Evolutionary conservation across 1,284 basidiomycete genomes (phyloP).

Genomic region (Crepidotus sp.): DNA sequence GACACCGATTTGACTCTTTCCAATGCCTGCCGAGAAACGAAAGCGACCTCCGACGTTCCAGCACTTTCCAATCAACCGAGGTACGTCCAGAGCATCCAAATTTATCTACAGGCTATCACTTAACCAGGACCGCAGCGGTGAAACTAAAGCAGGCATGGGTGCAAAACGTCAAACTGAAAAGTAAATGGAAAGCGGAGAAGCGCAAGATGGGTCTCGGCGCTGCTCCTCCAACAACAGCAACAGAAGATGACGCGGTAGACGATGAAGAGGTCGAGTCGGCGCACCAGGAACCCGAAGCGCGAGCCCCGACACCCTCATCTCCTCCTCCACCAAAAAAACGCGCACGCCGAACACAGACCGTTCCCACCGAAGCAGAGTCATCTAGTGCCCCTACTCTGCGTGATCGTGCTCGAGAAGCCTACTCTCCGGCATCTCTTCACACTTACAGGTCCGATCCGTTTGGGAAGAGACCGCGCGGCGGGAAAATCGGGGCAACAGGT

Average conservation of each 20-base stretch:
- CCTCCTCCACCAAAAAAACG: constrained; percentile 15
- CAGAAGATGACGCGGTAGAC: constrained; percentile 14
- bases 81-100: constrained; percentile 28
- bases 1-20: neutral
- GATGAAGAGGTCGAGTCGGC: constrained; percentile 17
- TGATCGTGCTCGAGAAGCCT: constrained; percentile 52
- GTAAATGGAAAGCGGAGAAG: constrained; percentile 71
- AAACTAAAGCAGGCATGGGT: constrained; percentile 70
- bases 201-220: constrained; percentile 40
- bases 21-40: constrained; percentile 28
- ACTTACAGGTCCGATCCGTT: constrained; percentile 44
- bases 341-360: constrained; percentile 18
- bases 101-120: neutral
- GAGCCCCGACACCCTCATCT: constrained; percentile 2
- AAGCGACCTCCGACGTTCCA: constrained; percentile 63
- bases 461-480: constrained; percentile 21
- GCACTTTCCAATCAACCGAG: constrained; percentile 54
- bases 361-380: constrained; percentile 18
- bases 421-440: constrained; percentile 48
- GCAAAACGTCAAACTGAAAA: constrained; percentile 62
- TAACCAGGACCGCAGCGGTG: constrained; percentile 38
- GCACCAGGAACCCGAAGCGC: constrained; percentile 10
- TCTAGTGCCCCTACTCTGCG: constrained; percentile 33
- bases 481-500: constrained; percentile 23
- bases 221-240: constrained; percentile 14